Evolutionary conservation across 139 green algal genomes (phyloP), one percentile per base, ranked within the genome.

Genomic region (Klebsormidium nitens): DNA sequence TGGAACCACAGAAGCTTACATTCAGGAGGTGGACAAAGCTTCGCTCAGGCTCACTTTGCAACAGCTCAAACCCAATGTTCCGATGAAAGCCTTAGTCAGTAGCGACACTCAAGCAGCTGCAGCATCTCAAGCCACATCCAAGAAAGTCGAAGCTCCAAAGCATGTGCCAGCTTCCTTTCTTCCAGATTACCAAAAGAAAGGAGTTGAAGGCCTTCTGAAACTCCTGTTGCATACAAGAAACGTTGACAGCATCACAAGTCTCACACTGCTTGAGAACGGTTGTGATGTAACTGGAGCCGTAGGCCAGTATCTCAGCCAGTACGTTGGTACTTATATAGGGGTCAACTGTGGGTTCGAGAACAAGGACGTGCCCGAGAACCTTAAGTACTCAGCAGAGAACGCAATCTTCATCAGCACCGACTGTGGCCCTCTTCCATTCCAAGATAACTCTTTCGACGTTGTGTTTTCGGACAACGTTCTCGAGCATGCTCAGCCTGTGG

Each of bases 381-480:
- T 52, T 26, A 37, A 37, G 31, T 38, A 40, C 28, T 39, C 23
- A 19, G 37, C 23, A 58, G 26, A 11, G 5, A 69, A 69, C 31
- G 42, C 61, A 36, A 37, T 69, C 17, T 69, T 44, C 32, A 32
- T 69, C 17, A 58, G 39, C 39, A 59, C 38, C 28, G 39, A 69
- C 23, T 69, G 61, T 40, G 57, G 37, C 17, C 19, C 14, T 37
- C 39, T 69, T 26, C 61, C 61, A 2, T 69, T 69, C 26, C 26
- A 19, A 14, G 31, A 69, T n/a, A 40, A 37, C 3, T 59, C 40
- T 26, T 69, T 69, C n/a, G 61, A 69, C 61, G 39, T 69, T 8
- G 61, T 57, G 8, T 69, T 69, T 31, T 49, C 29, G 17, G 61
- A 69, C 39, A 69, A 69, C 35, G 61, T 69, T n/a, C 26, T 69